Evolutionary conservation across 2,329 filamentous ascomycete genomes (phyloP).

Genomic region (Diaporthe batatas): DNA sequence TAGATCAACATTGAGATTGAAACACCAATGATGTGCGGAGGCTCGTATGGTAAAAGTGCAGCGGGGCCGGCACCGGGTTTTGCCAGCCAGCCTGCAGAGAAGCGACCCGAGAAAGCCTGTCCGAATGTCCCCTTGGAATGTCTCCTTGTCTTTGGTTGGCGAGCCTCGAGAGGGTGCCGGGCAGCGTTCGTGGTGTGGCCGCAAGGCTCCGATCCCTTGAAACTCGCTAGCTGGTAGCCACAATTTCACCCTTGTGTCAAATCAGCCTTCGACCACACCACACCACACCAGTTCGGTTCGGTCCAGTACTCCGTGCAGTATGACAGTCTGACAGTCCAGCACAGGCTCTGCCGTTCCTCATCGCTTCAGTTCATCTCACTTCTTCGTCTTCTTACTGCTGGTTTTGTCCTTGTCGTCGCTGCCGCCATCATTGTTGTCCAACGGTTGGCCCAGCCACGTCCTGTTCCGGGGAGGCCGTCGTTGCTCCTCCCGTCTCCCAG

Average conservation of each 20-base stretch:
- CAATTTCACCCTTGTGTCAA: slow-evolving; percentile 62
- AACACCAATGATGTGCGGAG: not conserved
- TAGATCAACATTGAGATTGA: not conserved
- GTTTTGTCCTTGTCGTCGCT: not conserved
- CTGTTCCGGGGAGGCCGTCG: not conserved
- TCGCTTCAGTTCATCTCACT: not conserved
- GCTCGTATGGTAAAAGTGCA: slow-evolving; percentile 9
- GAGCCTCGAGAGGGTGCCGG: not conserved
- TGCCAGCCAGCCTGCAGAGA: slow-evolving; percentile 24
- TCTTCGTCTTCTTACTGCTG: not conserved
- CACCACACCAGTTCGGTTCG: slow-evolving; percentile 28
- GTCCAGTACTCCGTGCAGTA: not conserved
- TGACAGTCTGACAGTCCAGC: not conserved
- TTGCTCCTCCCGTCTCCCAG: not conserved
- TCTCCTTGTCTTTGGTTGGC: not conserved
- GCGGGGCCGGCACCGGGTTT: slow-evolving; percentile 15
- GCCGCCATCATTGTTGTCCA: not conserved
- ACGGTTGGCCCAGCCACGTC: not conserved
- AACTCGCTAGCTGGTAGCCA: slow-evolving; percentile 65
- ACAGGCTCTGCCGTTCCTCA: not conserved
- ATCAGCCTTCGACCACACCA: slow-evolving; percentile 52
- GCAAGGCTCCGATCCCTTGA: slow-evolving; percentile 56
- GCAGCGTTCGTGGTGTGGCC: slow-evolving; percentile 46
- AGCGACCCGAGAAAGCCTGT: slow-evolving; percentile 27
- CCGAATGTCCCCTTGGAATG: slow-evolving; percentile 11